These are phyloP conservation scores for Wickerhamomyces chambardii DNA, from an alignment of 805 yeast species.

Conservation along the genomic window DNA sequence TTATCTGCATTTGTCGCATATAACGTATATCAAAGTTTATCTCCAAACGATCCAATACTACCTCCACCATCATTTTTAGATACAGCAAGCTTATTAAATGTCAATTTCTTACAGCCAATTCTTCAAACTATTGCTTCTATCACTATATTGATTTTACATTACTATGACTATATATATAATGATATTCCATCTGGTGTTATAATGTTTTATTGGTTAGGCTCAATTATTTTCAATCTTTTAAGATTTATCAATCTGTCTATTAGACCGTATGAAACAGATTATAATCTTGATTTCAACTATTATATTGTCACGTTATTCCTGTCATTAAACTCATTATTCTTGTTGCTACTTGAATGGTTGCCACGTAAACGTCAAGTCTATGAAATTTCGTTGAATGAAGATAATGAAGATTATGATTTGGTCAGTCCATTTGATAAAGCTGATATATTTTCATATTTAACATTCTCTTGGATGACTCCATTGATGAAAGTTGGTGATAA, in stretches of 20 bases:
- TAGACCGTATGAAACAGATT: slow-evolving; percentile 23
- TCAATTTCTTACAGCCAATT: slow-evolving; percentile 27
- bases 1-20: slow-evolving; percentile 16
- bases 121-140: slow-evolving; percentile 31
- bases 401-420: no score
- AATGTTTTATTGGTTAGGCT: slow-evolving; percentile 68
- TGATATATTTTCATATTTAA: slow-evolving; percentile 64
- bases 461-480: slow-evolving; percentile 88
- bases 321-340: slow-evolving; percentile 20
- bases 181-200: slow-evolving; percentile 59
- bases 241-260: slow-evolving; percentile 30
- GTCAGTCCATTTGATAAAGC: slow-evolving; percentile 50
- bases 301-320: slow-evolving; percentile 24
- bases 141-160: slow-evolving; percentile 51
- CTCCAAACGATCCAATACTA: neutral
- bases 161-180: slow-evolving; percentile 61
- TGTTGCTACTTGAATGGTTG: slow-evolving; percentile 26
- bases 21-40: slow-evolving; percentile 8
- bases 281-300: slow-evolving; percentile 11
- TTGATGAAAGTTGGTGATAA: slow-evolving; percentile 70
- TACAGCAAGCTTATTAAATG: slow-evolving; percentile 9
- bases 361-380: no score
- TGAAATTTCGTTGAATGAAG: slow-evolving; percentile 16
- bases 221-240: slow-evolving; percentile 35
- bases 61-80: slow-evolving; percentile 8